Percentiles rank a stretch among this genome's conserved stretches.
Evolutionary conservation across 352 stramenopile genomes (phyloP).

Genomic region (Globisporangium nodosum): DNA sequence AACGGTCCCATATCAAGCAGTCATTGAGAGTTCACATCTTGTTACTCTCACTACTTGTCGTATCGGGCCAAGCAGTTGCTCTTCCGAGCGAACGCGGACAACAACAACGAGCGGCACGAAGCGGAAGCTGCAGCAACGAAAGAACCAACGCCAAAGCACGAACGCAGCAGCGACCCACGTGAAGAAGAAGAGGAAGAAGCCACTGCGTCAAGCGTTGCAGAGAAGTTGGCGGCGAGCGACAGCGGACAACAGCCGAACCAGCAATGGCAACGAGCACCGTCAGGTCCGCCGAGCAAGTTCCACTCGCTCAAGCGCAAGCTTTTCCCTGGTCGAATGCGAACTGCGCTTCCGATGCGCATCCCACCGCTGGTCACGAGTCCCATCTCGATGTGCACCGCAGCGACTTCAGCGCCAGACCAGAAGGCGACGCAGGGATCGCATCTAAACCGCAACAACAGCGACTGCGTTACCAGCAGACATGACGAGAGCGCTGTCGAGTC

Average conservation of each 20-base stretch:
- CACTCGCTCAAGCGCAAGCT: slow-evolving; percentile 47
- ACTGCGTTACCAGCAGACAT: too few species aligned
- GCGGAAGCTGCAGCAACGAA: not conserved
- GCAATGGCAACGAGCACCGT: not conserved
- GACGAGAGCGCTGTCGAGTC: not conserved
- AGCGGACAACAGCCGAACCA: not conserved
- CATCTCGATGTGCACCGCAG: slow-evolving; percentile 12
- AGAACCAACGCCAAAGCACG: too few species aligned
- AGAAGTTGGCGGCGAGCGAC: not conserved
- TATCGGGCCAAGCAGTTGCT: slow-evolving; percentile 27
- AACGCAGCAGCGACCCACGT: not conserved
- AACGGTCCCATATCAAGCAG: not conserved
- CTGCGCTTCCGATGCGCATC: slow-evolving; percentile 29
- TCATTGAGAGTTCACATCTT: not conserved
- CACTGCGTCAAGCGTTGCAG: not conserved
- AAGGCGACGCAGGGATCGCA: too few species aligned
- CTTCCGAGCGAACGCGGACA: slow-evolving; percentile 25
- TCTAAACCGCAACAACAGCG: too few species aligned
- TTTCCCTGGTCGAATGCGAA: slow-evolving; percentile 43
- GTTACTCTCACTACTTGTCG: not conserved
- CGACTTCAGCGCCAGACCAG: not conserved
- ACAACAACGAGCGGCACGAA: not conserved
- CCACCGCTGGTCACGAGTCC: slow-evolving; percentile 42
- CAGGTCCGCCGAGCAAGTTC: slow-evolving; percentile 24
- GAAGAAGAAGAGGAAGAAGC: not conserved